A percentile compares a stretch with the other conserved stretches of the same genome.
Conservation (phyloP, 2,329 filamentous ascomycete species). For the Colletotrichum australisinense region DNA sequence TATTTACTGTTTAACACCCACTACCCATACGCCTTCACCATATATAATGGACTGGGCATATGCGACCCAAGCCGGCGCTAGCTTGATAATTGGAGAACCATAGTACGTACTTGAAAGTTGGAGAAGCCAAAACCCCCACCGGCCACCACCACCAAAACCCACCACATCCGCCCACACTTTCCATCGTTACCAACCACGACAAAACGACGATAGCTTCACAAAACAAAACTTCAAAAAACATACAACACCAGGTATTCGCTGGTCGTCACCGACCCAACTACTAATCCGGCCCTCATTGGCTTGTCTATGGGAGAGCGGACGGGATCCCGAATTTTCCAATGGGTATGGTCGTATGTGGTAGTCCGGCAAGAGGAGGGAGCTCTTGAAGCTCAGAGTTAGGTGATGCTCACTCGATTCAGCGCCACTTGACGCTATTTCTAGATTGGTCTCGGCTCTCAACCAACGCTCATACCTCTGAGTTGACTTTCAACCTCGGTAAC, state of each 20-base stretch:
- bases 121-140: neutral
- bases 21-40: too few relatives aligned
- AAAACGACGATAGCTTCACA: neutral
- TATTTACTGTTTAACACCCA: neutral
- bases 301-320: neutral
- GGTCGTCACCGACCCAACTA: neutral
- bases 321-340: neutral
- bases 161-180: neutral
- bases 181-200: neutral
- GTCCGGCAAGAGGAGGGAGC: fast-evolving
- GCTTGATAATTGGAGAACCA: neutral
- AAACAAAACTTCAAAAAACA: neutral
- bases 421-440: too few relatives aligned
- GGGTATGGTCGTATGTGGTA: neutral
- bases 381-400: fast-evolving
- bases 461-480: fast-evolving
- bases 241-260: neutral
- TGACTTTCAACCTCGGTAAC: too few relatives aligned
- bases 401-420: too few relatives aligned
- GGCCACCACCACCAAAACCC: neutral
- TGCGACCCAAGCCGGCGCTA: neutral
- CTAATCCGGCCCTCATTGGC: neutral
- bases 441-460: too few relatives aligned
- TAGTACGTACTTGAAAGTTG: neutral
- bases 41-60: neutral